Evolutionary conservation across 129 eudicot species (phyloP).

Genomic region (Ambrosia artemisiifolia): DNA sequence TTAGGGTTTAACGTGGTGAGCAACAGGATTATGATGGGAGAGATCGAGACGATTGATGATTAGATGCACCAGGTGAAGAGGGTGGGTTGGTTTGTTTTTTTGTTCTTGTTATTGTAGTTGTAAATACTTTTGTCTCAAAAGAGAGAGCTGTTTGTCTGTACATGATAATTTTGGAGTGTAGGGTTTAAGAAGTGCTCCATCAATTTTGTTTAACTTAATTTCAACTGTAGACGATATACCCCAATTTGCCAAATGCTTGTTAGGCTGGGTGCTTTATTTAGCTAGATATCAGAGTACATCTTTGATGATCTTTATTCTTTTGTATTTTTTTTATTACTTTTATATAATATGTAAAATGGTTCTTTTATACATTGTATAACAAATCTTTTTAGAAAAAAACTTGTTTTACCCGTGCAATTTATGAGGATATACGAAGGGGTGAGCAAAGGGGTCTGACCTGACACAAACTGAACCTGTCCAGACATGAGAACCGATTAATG

Average conservation of each 20-base stretch:
- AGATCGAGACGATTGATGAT: constrained; percentile 77
- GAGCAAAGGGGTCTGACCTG: no score
- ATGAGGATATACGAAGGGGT: no score
- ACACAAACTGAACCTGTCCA: no score
- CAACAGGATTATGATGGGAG: constrained; percentile 99
- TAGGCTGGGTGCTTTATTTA: constrained; percentile 6
- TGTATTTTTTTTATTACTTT: not conserved
- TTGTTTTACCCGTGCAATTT: no score
- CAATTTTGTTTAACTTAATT: constrained; percentile 49
- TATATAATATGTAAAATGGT: no score
- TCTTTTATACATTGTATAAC: no score
- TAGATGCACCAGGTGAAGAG: not conserved
- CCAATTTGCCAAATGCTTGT: not conserved
- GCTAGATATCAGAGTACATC: not conserved
- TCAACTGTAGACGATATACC: not conserved
- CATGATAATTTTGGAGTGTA: constrained; percentile 34
- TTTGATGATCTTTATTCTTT: not conserved
- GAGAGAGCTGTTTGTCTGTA: constrained; percentile 28
- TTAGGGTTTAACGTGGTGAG: constrained; percentile 92
- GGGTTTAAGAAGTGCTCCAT: constrained; percentile 34
- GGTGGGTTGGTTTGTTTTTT: constrained; percentile 5
- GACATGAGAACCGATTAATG: no score
- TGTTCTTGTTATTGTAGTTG: constrained; percentile 28
- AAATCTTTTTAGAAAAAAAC: no score
- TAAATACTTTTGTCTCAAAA: constrained; percentile 43